Base-by-base conservation (phyloP, 495 filamentous ascomycete genomes). In the Aspergillus sparsus region DNA sequence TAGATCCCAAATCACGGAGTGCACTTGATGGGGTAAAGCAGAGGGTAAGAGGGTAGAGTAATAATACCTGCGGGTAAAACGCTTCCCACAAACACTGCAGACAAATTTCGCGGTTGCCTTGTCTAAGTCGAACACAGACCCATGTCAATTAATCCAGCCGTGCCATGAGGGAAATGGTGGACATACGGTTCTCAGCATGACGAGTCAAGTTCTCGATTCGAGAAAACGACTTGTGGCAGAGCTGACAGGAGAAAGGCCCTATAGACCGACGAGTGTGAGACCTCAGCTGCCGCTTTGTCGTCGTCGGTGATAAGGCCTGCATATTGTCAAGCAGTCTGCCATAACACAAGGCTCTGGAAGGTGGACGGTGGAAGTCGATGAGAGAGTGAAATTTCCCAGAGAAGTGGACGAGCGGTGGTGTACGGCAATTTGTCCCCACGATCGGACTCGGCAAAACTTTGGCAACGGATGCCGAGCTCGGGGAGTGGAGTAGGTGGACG, bases 131-230 rank as follows among this genome's bases (percentile, higher is more conserved):
- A 27, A 27, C 21, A 10, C 35, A 21, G 52, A 9, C 5, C 7
- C n/a, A 36, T 18, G 12, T 37, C 36, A 39, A 21, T 7, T 2
- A 13, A 42, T 6, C 50, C 7, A 16, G 21, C 45, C 13, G 13
- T 10, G 6, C 18, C 34, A 21, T 5, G 27, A 12, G 18, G 11
- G 35, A 1, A 3, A 12, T 12, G n/a, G 37, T n/a, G 5, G 10
- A 21, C 52, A 4, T 41, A 54, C 52, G 52, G 12, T 41, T 54
- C n/a, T 54, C 52, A 8, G 52, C 52, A 36, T 54, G 52, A 21
- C 52, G 52, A n/a, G 35, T 41, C 15, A 54, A 18, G 15, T 54
- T 54, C 52, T 54, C 52, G 35, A 54, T 10, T n/a, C 52, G 52
- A 15, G 52, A 54, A 54, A 54, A 54, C 4, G 35, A 39, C 52